Base-by-base conservation (phyloP, 2,329 filamentous ascomycete genomes). In the Drechslerella stenobrocha region DNA sequence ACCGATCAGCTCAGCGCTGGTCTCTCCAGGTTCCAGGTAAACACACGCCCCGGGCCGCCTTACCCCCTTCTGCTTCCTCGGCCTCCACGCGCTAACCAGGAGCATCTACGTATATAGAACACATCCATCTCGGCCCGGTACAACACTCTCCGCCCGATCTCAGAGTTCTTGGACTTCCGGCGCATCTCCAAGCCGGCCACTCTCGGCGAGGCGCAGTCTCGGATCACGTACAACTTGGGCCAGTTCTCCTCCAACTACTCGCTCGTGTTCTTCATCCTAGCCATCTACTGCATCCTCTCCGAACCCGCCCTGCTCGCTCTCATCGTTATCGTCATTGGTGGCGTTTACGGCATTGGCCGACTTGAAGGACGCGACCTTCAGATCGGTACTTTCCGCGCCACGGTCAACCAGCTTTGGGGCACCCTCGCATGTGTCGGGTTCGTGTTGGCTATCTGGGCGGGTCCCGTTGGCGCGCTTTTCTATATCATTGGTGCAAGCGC, bases 211-310 rank as follows among this genome's bases (percentile, higher is more conserved):
- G 85, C 90, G 71, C 92, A 97, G 79, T 90, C 87, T 73, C 86
- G 92, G 72, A 86, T 96, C 80, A 95, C 95, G 82, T 96, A 96
- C 86, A 98, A 98, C 79, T 80, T 98, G 72, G 85, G 88, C 77
- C 88, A 97, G 81, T 98, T 95, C 82, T 95, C 90, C 70, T 96
- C 90, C 87, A 98, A 98, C 81, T 98, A 98, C 83, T 87, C 88
- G 73, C 87, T 88, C 71, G 84, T 97, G 73, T 96, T 97, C 76
- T 81, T 88, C 74, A 95, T 98, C 87, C 87, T 98, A 75, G 89
- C 88, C 81, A 87, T 98, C 79, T 98, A 98, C 82, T 89, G 89
- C 75, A 80, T 98, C 74, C 82, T 98, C 75, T 93, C 89, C 73
- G 97, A 96, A 79, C 81, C 84, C 75, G 79, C 86, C 45, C 83